Conservation (phyloP, 169 alveolate species). For the Plasmodium vivax region DNA sequence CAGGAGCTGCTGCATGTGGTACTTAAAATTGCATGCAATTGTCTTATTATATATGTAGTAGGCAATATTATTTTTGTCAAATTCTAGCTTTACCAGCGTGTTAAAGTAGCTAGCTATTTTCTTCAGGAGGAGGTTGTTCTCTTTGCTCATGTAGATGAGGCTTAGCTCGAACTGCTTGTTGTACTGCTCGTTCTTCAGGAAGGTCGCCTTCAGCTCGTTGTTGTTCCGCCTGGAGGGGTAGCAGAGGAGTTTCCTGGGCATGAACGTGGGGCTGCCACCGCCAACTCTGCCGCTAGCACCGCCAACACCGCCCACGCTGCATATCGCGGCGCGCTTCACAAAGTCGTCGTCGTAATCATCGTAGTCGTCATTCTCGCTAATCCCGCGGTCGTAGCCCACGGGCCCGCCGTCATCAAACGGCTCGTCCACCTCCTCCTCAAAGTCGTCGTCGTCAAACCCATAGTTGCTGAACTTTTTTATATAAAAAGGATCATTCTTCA, state of each 20-base stretch:
- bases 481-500: slow-evolving; percentile 23
- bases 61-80: slow-evolving; percentile 9
- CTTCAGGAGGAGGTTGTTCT: not conserved
- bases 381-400: not conserved
- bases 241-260: slow-evolving; percentile 26
- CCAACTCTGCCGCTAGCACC: too few relatives aligned
- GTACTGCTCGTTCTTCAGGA: slow-evolving; percentile 26
- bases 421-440: not conserved
- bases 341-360: not conserved
- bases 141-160: not conserved
- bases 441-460: not conserved
- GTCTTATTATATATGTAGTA: slow-evolving; percentile 45
- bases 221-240: slow-evolving; percentile 2
- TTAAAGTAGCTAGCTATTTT: slow-evolving; percentile 26
- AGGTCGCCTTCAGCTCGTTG: slow-evolving; percentile 11
- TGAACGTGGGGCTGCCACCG: not conserved
- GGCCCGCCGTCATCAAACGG: not conserved
- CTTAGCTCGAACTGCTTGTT: not conserved
- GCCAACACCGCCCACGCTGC: not conserved
- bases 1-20: not conserved
- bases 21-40: slow-evolving; percentile 19
- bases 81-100: not conserved
- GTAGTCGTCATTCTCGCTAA: not conserved
- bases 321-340: not conserved
- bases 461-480: not conserved